Base-by-base conservation (phyloP, 2,329 filamentous ascomycete species). In the Penicillium brevicompactum region DNA sequence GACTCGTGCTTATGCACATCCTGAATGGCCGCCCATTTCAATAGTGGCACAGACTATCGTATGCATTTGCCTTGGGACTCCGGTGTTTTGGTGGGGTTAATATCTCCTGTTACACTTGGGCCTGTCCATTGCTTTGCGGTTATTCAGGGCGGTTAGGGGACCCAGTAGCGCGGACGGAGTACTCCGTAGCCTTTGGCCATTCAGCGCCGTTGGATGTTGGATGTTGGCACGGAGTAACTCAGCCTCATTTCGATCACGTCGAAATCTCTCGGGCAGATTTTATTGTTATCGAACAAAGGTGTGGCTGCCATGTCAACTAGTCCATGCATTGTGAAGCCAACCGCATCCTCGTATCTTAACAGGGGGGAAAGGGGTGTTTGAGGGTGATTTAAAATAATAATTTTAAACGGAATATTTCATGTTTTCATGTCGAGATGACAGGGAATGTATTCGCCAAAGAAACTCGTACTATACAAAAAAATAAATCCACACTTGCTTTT, bases 341-440 rank as follows among this genome's bases (percentile, higher is more conserved):
- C 56, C 21, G 56, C 53, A 50, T 56, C 30, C 53, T 58, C 53
- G 56, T 58, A 56, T 58, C 55, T 32, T 42, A 37, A 48, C 32
- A 47, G 10, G 41, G 56, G 34, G 16, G n/a, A 34, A 5, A 42
- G 16, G 21, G 16, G 10, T 5, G 31, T 11, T 34, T 34, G 31
- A 5, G 18, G 21, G 42, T 18, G 38, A 16, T 27, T 7, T 10
- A 42, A 27, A 27, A 27, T 27, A 27, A 27, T 27, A 27, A 27
- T 34, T 16, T 40, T 40, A 16, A 16, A 40, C 16, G 37, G n/a
- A n/a, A 40, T n/a, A 16, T 40, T 40, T 14, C 11, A n/a, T 16
- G 11, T 31, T 32, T 30, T 42, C n/a, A 42, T 32, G 41, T 32
- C 34, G 41, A 50, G 40, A 48, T 40, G 41, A 41, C 41, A 54